Evolutionary conservation across 2,329 filamentous ascomycete species (phyloP).

Genomic region (Apiospora saccharicola): DNA sequence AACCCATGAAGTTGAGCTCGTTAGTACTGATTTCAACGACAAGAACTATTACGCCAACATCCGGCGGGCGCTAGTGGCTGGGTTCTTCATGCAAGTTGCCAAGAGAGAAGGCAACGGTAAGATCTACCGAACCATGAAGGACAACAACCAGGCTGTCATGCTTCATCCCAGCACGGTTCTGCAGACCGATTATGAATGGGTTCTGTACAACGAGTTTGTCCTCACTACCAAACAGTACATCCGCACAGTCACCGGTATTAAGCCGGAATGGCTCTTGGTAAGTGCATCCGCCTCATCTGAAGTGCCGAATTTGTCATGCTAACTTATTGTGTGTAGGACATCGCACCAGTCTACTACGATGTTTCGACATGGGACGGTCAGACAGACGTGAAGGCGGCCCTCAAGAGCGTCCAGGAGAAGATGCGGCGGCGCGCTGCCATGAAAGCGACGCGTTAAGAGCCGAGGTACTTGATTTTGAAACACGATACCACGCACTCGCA

Average conservation of each 20-base stretch:
- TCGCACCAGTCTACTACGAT: slow-evolving; percentile 93
- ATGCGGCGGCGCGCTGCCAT: slow-evolving; percentile 66
- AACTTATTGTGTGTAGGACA: slow-evolving; percentile 67
- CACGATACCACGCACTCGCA: not conserved
- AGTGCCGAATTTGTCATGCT: not conserved
- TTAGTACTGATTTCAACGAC: slow-evolving; percentile 90
- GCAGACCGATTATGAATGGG: slow-evolving; percentile 90
- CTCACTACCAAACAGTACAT: slow-evolving; percentile 99
- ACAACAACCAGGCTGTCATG: slow-evolving; percentile 91
- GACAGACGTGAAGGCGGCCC: slow-evolving; percentile 80
- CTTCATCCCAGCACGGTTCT: slow-evolving; percentile 94
- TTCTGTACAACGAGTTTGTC: slow-evolving; percentile 98
- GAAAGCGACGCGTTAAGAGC: slow-evolving; percentile 52
- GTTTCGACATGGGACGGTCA: slow-evolving; percentile 78
- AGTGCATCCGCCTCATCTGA: slow-evolving; percentile 41
- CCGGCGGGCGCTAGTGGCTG: slow-evolving; percentile 85
- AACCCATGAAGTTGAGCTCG: slow-evolving; percentile 81
- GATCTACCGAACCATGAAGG: slow-evolving; percentile 94
- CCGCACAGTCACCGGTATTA: slow-evolving; percentile 88
- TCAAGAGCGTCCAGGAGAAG: slow-evolving; percentile 65
- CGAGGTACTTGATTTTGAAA: not conserved
- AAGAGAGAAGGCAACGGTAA: slow-evolving; percentile 91
- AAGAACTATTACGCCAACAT: slow-evolving; percentile 99
- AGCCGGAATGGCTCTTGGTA: slow-evolving; percentile 93
- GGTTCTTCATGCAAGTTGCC: slow-evolving; percentile 99